Base-by-base conservation (phyloP, 176 grass and related monocot species). In the Avena sativa region DNA sequence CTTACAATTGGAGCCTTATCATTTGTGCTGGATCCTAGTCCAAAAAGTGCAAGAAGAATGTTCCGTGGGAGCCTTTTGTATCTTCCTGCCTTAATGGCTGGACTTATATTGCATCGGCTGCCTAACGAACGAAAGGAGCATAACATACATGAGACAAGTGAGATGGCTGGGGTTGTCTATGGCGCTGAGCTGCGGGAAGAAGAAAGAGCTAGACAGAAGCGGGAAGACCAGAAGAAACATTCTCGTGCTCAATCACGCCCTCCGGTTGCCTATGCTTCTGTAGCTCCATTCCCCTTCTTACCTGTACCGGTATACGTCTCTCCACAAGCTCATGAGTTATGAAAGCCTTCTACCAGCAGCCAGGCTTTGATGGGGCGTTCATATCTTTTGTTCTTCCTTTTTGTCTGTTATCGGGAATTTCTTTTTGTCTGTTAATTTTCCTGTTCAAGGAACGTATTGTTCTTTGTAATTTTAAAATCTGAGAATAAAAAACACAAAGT, bases 21-120 rank as follows among this genome's bases (percentile, higher is more conserved):
- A 72, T 98, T 98, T 80, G 65, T 91, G 26, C 90, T 89, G 14
- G 46, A 91, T 69, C 86, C 93, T 87, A 92, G 49, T 70, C 84
- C 84, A 0, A 87, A 95, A 81, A 95, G 80, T 90, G 96, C 96
- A 14, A 95, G 93, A 80, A 92, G 90, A 67, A 98, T 98, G 93
- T 98, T 95, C 91, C 82, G 91, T 79, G 93, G 88, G 12, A 98
- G 96, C 56, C 96, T 98, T 4, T 58, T 98, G 46, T 98, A 98
- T 87, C 93, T 98, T 74, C 96, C 96, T 79, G 75, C 94, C 84
- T 94, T 98, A 44, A 98, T 98, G 96, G 91, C 86, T 77, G 96
- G 93, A 63, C 89, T 98, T 84, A 79, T 98, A 53, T 61, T 98
- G 70, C 96, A 98, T 79, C 82, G 96, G 36, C 57, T 85, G 11